Evolutionary conservation across 345 rosid species (phyloP).

Genomic region (Tarenaya hassleriana): DNA sequence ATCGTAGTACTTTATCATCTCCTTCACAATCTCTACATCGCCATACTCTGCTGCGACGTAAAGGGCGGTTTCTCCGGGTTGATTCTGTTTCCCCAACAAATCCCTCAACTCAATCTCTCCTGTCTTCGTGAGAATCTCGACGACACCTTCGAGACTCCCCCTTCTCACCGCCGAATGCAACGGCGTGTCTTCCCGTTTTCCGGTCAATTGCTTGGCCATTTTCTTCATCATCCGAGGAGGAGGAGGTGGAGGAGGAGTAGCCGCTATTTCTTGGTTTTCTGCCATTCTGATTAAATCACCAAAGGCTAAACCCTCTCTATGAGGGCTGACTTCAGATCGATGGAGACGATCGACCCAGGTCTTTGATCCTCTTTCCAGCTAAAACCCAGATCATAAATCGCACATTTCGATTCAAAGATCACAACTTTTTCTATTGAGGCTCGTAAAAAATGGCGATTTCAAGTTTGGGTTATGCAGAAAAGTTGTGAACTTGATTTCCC

Average conservation of each 20-base stretch:
- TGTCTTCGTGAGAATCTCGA: conserved; percentile 39
- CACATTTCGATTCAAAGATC: conserved; percentile 3
- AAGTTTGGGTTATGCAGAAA: no score
- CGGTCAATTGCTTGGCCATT: conserved; percentile 83
- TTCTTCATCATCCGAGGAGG: conserved; percentile 32
- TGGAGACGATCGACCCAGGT: conserved; percentile 4
- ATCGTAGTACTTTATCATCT: conserved; percentile 73
- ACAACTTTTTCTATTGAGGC: no score
- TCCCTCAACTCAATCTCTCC: conserved; percentile 42
- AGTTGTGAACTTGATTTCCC: conserved; percentile 1
- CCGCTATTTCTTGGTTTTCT: conserved; percentile 17
- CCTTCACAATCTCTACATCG: conserved; percentile 59
- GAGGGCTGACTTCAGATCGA: background rate
- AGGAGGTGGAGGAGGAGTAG: background rate
- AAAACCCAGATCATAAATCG: conserved; percentile 38
- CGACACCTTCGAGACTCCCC: conserved; percentile 44
- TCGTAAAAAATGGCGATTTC: no score
- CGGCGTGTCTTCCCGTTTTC: conserved; percentile 69
- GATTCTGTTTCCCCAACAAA: conserved; percentile 67
- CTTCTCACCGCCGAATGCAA: conserved; percentile 79
- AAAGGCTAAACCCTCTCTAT: background rate
- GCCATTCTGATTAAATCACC: conserved; percentile 14
- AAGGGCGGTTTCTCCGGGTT: conserved; percentile 88
- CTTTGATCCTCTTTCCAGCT: conserved; percentile 19
- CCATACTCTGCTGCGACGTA: conserved; percentile 90